Conservation (phyloP, 1,139 yeast genomes). For the Geotrichum reessii region DNA sequence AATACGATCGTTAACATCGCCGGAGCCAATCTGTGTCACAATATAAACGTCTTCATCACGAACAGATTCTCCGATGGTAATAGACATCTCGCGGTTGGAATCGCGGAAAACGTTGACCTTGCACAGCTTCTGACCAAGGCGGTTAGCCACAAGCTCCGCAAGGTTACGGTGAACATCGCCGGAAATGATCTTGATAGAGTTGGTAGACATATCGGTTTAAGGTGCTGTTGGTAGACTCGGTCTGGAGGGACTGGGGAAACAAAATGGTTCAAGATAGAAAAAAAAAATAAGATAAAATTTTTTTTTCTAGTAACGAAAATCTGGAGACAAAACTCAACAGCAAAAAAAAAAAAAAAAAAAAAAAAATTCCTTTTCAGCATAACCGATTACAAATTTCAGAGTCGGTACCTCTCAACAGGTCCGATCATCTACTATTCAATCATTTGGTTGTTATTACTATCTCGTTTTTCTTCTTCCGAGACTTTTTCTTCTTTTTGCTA, state of each 20-base stretch:
- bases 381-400: too few species aligned
- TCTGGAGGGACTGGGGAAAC: neutral
- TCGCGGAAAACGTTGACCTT: conserved; percentile 45
- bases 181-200: conserved; percentile 81
- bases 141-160: conserved; percentile 72
- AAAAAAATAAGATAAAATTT: too few species aligned
- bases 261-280: neutral
- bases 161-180: conserved; percentile 85
- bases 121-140: conserved; percentile 40
- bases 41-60: conserved; percentile 93
- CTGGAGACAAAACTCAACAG: neutral
- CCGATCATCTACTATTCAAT: neutral
- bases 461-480: neutral
- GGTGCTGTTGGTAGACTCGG: neutral
- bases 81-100: conserved; percentile 74
- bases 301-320: neutral
- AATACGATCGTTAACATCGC: conserved; percentile 79
- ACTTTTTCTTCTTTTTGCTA: neutral
- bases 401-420: too few species aligned
- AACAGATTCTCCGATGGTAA: conserved; percentile 89
- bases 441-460: neutral
- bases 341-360: too few species aligned
- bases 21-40: conserved; percentile 84
- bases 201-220: conserved; percentile 38
- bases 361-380: too few species aligned